Percentiles rank a stretch among this genome's conserved stretches.
These are phyloP conservation scores for Aulographum hederae DNA, from an alignment of 2,329 filamentous ascomycete genomes.

Conservation along the genomic window DNA sequence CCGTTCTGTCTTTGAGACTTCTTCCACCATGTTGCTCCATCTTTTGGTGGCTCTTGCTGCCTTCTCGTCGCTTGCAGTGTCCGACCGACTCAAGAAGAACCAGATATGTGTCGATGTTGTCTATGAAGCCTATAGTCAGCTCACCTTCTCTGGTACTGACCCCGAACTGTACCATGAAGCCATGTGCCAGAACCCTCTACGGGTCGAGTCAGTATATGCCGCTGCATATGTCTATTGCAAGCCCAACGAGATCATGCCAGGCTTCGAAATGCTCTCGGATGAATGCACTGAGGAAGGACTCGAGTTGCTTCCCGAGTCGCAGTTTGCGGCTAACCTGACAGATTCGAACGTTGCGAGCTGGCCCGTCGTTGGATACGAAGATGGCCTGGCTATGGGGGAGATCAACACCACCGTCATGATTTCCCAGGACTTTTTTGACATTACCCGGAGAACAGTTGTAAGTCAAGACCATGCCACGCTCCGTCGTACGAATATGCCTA, in stretches of 20 bases:
- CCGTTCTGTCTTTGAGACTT: no score
- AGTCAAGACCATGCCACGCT: not conserved
- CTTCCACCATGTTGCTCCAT: no score
- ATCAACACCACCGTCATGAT: conserved; percentile 1
- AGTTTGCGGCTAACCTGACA: not conserved
- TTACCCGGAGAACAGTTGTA: conserved; percentile 1
- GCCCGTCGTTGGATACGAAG: not conserved
- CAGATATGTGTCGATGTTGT: not conserved
- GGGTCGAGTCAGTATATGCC: conserved; percentile 1
- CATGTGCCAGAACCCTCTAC: conserved; percentile 1
- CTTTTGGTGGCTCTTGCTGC: no score
- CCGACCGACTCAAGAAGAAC: no score
- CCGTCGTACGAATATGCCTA: not conserved
- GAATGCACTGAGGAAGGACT: not conserved
- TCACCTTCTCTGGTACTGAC: not conserved
- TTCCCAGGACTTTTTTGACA: not conserved
- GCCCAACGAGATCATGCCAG: not conserved
- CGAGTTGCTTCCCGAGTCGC: not conserved
- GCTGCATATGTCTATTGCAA: conserved; percentile 1
- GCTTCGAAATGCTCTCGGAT: not conserved
- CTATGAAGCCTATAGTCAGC: not conserved
- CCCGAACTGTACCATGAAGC: not conserved
- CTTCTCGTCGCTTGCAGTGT: no score
- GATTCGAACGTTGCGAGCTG: not conserved
- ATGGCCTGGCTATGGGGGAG: not conserved